A percentile compares a stretch with the other conserved stretches of the same genome.
Evolutionary conservation across 2,329 filamentous ascomycete genomes (phyloP).

Genomic region (Alternaria infectoria): DNA sequence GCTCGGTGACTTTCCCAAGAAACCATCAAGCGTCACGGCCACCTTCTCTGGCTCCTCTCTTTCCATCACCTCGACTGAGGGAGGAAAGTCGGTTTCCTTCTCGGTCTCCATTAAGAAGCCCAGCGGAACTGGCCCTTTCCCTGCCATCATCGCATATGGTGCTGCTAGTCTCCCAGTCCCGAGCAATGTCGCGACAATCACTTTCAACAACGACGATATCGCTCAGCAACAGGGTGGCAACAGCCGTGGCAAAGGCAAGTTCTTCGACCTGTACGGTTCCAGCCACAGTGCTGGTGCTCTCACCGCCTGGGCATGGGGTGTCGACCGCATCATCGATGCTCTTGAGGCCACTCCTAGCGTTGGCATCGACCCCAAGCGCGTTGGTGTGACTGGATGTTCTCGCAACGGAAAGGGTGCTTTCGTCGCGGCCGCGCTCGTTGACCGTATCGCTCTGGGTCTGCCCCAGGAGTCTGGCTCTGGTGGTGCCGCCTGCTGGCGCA

Average conservation of each 20-base stretch:
- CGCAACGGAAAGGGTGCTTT: conserved; percentile 70
- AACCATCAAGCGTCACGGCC: conserved; percentile 41
- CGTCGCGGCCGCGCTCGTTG: conserved; percentile 64
- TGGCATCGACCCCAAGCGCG: conserved; percentile 51
- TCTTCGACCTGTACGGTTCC: conserved; percentile 65
- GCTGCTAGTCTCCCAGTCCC: conserved; percentile 63
- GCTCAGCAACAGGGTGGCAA: conserved; percentile 54
- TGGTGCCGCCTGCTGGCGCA: conserved; percentile 66
- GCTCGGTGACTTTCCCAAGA: conserved; percentile 47
- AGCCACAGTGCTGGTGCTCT: conserved; percentile 63
- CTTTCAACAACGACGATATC: conserved; percentile 65
- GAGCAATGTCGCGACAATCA: conserved; percentile 62
- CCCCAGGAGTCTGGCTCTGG: conserved; percentile 69
- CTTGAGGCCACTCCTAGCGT: conserved; percentile 58
- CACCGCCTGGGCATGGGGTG: conserved; percentile 69
- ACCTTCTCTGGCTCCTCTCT: conserved; percentile 40
- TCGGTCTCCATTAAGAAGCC: conserved; percentile 47
- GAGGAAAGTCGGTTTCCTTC: conserved; percentile 46
- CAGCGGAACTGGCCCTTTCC: conserved; percentile 57
- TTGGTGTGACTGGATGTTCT: conserved; percentile 68
- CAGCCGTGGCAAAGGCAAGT: conserved; percentile 63
- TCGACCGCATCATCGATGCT: conserved; percentile 65
- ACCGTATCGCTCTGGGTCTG: conserved; percentile 65
- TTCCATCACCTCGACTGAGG: conserved; percentile 44
- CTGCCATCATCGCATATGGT: conserved; percentile 65